Conservation (phyloP, 257 asterid species). For the Rehmannia glutinosa region DNA sequence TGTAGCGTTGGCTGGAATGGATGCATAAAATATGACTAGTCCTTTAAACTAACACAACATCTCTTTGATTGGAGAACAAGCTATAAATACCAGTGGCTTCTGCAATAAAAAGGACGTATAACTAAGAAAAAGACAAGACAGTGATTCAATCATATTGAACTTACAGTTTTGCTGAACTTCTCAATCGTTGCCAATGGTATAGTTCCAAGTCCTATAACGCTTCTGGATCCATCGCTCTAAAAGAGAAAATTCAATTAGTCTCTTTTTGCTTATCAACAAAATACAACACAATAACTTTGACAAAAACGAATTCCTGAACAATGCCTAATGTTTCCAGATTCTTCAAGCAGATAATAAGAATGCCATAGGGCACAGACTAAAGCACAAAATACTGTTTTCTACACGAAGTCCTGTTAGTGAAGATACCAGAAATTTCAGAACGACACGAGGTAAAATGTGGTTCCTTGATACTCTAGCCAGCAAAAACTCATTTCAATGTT, state of each 20-base stretch:
- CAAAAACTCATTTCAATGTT: background rate
- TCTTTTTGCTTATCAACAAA: background rate
- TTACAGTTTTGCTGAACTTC: constrained; percentile 82
- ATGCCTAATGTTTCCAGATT: background rate
- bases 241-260: constrained; percentile 18
- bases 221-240: constrained; percentile 92
- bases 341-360: background rate
- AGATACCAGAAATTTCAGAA: too few relatives aligned
- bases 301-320: background rate
- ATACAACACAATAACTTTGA: background rate
- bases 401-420: background rate
- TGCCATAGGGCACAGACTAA: background rate
- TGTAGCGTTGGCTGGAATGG: background rate
- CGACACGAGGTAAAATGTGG: background rate
- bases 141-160: constrained; percentile 24
- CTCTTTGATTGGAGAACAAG: background rate
- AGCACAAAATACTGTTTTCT: background rate
- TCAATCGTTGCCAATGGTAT: constrained; percentile 89
- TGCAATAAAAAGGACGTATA: background rate
- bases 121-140: constrained; percentile 3
- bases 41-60: background rate
- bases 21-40: background rate
- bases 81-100: background rate
- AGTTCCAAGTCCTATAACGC: constrained; percentile 78
- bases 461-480: background rate